Evolutionary conservation across 768 basidiomycete species (phyloP), one percentile per base, ranked within the genome.

Genomic region (Phlebiopsis gigantea): DNA sequence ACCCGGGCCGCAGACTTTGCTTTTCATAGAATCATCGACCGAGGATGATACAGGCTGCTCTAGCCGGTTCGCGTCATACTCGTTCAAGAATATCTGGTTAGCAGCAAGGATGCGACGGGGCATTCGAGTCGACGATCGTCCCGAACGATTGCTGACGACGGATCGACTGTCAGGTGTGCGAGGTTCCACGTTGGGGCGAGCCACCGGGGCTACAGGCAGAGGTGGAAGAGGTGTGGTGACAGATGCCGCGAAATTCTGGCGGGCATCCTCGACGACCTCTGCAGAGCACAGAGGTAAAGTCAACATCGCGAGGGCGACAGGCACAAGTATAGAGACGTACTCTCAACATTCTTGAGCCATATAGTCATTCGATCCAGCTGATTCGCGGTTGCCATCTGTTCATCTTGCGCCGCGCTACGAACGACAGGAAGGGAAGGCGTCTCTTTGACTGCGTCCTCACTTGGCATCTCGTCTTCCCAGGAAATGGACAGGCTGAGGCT

Each of bases 341-440:
- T 86, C 71, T 93, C 90, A 15, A 91, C 87, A 57, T 83, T 89
- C 62, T 80, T 80, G 71, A 90, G 87, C 91, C 91, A 93, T 52
- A 87, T 72, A 1, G 83, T 79, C 86, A 93, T 84, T 51, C 90
- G 76, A 62, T 93, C 88, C 2, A 73, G 59, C 48, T 74, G 71
- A 34, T 75, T 77, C 59, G 85, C 86, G 25, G 75, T 79, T 26
- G 77, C 81, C 19, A 80, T 62, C 41, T 73, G 77, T 57, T 82
- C 80, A 62, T 73, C 81, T 43, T 76, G 78, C 29, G 73, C 74
- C 0, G 81, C 80, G 61, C 82, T 78, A 39, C 74, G 76, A 48
- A 82, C 78, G 24, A 75, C 75, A 34, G 84, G 79, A 53, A 82
- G 71, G 15, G 79, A 77, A 4, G 82, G 17, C 47, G 25, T 21